Evolutionary conservation across 768 basidiomycete species (phyloP), one percentile per base, ranked within the genome.

Genomic region (Leucocoprinus sp.): DNA sequence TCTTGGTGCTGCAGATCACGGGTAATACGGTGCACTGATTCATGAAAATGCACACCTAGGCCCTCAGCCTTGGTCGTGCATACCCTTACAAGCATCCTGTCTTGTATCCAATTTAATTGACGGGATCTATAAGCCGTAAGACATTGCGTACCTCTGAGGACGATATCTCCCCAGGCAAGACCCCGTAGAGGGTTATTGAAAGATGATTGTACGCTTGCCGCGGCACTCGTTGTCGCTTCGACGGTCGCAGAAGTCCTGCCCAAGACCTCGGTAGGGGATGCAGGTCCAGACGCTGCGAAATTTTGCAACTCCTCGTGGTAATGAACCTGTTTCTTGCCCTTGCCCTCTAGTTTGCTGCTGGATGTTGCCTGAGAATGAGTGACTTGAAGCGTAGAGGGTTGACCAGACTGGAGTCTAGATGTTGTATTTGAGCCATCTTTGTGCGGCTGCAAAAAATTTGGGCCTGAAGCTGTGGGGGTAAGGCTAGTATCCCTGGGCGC

Each of bases 1-100:
- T 78, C 75, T 55, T 84, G 79, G 47, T 72, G 77, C 18, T 69
- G 66, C 11, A 89, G 58, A 46, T 82, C 64, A 24, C 76, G 68
- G 3, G 80, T 76, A 17, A 71, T 76, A 2, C 84, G 78, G 58
- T 89, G 76, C 51, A 76, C 67, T 37, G 63, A 59, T 60, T 89
- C 91, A 62, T 86, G 79, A 49, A 86, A 89, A 27, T 64, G 55
- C 5, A 60, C 52, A 8, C 70, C 63, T 4, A 84, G 50, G 15
- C 62, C 60, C 48, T 78, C 76, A 1, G 66, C 65, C 48, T 74
- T 74, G 9, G 78, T 80, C 60, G 84, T 80, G 35, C 75, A 78
- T 1, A 86, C 73, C 46, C 83, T 71, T 22, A 96, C 82, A 5
- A 93, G 72, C 91, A 96, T 93, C 50, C 93, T 75, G 63, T 95